Base-by-base conservation (phyloP, 768 basidiomycete species). In the Kwoniella shandongensis region DNA sequence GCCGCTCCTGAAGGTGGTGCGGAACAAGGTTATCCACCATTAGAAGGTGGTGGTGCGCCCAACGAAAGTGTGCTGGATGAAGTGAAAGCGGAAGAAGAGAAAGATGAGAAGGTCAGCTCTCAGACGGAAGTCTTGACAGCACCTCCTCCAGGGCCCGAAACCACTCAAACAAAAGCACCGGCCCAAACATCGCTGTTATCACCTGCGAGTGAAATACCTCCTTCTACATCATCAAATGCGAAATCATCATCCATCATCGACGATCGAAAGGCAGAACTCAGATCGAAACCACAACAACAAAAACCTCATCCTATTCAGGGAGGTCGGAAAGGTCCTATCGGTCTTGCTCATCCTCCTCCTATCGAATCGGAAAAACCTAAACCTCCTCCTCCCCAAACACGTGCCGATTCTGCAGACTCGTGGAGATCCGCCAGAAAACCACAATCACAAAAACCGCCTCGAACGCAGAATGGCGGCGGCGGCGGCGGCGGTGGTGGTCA, bases 311-410 rank as follows among this genome's bases (percentile, higher is more conserved):
- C 65, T 13, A 63, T 64, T 20, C 65, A 64, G 42, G 65, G 62
- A 12, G 58, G 59, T 12, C 44, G 65, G 23, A 44, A 63, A 41
- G 68, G 65, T 35, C 62, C 62, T 6, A 59, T 62, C 6, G 65
- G 68, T 6, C 59, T 69, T 12, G 67, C 67, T 15, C 57, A 69
- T 47, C 63, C 63, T 10, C 67, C 67, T 13, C 55, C 67, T 23
- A 46, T 58, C 32, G 50, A 50, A 23, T 26, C 50, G 15, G 20
- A 41, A 11, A 49, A 32, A 18, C 52, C 45, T 12, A 25, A 44
- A 27, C 39, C 51, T 3, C 51, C 35, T n/a, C 42, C 22, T 23
- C 15, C 30, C 6, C 38, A 36, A 5, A 44, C 49, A 1, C 29
- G 46, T 23, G 48, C 56, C 10, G 56, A 58, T 32, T 13, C 11